Base-by-base conservation (phyloP, 176 grass and related monocot species). In the Rhynchospora pubera region DNA sequence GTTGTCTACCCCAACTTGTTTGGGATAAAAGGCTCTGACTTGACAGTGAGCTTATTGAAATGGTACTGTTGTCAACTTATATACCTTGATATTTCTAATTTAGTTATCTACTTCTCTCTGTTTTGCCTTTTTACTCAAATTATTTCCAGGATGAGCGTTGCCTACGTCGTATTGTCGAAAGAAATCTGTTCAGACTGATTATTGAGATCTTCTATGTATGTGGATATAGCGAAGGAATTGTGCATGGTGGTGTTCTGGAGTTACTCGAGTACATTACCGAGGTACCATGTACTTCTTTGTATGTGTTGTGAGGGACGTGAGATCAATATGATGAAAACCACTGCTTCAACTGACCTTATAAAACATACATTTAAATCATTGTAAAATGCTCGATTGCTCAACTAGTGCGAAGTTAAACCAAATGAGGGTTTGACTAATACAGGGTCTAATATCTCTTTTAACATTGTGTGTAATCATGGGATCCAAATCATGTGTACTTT, bases 111-210 rank as follows among this genome's bases (percentile, higher is more conserved):
- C 34, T 39, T 39, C 5, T 70, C 13, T 34, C 66, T 56, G 13
- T 28, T 30, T 39, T 4, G 34, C 34, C 34, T 39, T 34, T 34
- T 39, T 39, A 39, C 34, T 66, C 52, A 67, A 74, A 39, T 84
- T 22, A 76, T 87, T 47, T 93, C 55, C 51, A 97, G 95, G 92
- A 97, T 85, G 95, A 93, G 1, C 87, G 91, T 89, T 87, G 94
- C 81, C 62, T 89, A 84, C 68, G 70, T 77, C 89, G 77, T 84
- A 63, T 97, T 83, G 88, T 91, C 32, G 87, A 85, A 84, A 67
- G 88, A 42, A 88, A 97, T 90, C 83, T 88, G n/a, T 88, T 97
- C 57, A 88, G 88, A 83, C 87, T 92, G 82, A 84, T 94, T 84
- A 91, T 97, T 15, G 89, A 93, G 4, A 85, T 30, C 42, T 94